These are phyloP conservation scores for Beauveria medogensis DNA, from an alignment of 2,329 filamentous ascomycete species.

Conservation along the genomic window DNA sequence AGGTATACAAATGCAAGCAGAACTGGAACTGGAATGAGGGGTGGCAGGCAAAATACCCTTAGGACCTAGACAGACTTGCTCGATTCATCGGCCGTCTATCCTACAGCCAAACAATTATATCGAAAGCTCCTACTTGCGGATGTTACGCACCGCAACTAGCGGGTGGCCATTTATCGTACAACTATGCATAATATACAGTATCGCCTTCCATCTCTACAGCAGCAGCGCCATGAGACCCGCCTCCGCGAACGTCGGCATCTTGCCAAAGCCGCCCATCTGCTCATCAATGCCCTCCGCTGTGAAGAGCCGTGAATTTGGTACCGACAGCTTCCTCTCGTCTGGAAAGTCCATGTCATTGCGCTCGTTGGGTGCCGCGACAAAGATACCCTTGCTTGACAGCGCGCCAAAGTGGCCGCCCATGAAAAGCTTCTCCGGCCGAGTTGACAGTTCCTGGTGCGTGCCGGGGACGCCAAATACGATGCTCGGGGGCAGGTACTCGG, in stretches of 20 bases:
- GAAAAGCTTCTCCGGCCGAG: conserved; percentile 14
- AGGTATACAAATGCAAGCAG: conserved; percentile 45
- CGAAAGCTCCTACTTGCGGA: too few species aligned
- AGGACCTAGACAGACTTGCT: background rate
- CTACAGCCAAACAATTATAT: too few species aligned
- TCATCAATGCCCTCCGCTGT: conserved; percentile 10
- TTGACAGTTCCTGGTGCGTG: conserved; percentile 9
- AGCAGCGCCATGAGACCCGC: conserved; percentile 7
- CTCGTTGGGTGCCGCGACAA: conserved; percentile 29
- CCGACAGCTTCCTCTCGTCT: conserved; percentile 27
- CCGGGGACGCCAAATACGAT: conserved; percentile 28
- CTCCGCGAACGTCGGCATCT: conserved; percentile 8
- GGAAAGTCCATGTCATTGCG: conserved; percentile 13
- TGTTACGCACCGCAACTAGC: too few species aligned
- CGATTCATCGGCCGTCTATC: background rate
- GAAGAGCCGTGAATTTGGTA: conserved; percentile 26
- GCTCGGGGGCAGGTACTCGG: conserved; percentile 12
- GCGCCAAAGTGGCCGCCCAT: conserved; percentile 50
- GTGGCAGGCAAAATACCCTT: background rate
- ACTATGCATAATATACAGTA: background rate
- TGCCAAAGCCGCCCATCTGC: background rate
- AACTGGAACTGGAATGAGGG: conserved; percentile 36
- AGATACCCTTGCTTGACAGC: conserved; percentile 53
- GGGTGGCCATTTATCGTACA: background rate
- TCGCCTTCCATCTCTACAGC: background rate